Base-by-base conservation (phyloP, 1,139 yeast genomes). In the Geotrichum klebahnii region DNA sequence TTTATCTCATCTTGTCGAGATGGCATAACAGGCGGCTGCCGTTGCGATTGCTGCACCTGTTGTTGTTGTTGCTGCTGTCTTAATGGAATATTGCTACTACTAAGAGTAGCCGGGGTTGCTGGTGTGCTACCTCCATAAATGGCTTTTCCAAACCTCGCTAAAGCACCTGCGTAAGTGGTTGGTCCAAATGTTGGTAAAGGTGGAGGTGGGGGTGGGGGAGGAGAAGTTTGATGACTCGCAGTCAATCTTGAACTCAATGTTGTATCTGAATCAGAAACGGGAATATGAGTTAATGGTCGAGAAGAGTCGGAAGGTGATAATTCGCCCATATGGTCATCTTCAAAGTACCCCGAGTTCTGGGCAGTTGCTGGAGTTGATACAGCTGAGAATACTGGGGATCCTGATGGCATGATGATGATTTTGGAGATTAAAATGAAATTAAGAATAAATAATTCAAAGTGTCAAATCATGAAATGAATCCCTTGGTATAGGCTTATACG, bases 101-200 rank as follows among this genome's bases (percentile, higher is more conserved):
- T 36, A 9, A n/a, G 6, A 19, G 40, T 36, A 9, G 23, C 20
- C 4, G 24, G 9, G 6, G 20, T 35, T 17, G 39, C 17, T 14
- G 31, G 3, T 14, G 29, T 20, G 29, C 44, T 26, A 8, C 58
- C 50, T 16, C 61, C 61, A 41, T 61, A 63, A n/a, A 65, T 48
- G 26, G 65, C 67, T 42, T 64, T 63, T 19, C 67, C 67, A 19
- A 65, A 57, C 42, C 68, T 55, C 9, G 67, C 68, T 23, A 65
- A 52, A 1, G 66, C 61, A 2, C 61, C 61, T 1, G 63, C 60
- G 37, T 59, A 59, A 5, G 31, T 44, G 28, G 17, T 40, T 20
- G 44, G 44, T 14, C 28, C 14, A 16, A 33, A 33, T 35, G 44
- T 33, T 16, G 35, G 16, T 16, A 33, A 35, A 9, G 34, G 43